Conservation (phyloP, 1,284 basidiomycete genomes). For the Tremellales sp. region DNA sequence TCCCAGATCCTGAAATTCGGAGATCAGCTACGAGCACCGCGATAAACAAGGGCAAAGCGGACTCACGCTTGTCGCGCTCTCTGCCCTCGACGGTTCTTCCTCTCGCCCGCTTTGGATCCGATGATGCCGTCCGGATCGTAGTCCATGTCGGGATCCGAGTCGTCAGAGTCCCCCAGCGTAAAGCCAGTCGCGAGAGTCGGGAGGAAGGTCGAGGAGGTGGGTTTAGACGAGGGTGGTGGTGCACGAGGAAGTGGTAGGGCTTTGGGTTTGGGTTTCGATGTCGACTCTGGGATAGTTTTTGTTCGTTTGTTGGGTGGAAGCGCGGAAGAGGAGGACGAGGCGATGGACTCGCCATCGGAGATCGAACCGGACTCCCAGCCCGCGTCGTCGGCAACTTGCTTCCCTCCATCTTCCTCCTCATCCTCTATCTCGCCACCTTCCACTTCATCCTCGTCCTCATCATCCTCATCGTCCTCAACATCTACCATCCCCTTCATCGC, state of each 20-base stretch:
- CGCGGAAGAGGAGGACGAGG: constrained; percentile 18
- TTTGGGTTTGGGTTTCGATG: constrained; percentile 32
- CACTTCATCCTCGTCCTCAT: constrained; percentile 5
- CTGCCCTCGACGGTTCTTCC: constrained; percentile 89
- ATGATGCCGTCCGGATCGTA: constrained; percentile 54
- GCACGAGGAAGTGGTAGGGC: constrained; percentile 18
- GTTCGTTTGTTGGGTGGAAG: constrained; percentile 20
- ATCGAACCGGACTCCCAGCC: constrained; percentile 59
- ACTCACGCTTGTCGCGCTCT: constrained; percentile 85
- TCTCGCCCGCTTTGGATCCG: constrained; percentile 53
- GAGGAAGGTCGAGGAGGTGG: constrained; percentile 69
- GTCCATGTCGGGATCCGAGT: constrained; percentile 69
- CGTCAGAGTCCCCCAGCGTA: constrained; percentile 67
- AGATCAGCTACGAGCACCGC: constrained; percentile 5
- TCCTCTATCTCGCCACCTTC: constrained; percentile 15
- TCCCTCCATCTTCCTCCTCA: constrained; percentile 28
- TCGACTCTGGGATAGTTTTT: constrained; percentile 17
- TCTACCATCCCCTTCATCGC: constrained; percentile 10
- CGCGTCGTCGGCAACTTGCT: constrained; percentile 41
- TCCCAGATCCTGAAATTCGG: constrained; percentile 77
- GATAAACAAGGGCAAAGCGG: neutral
- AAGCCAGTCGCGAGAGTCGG: constrained; percentile 85
- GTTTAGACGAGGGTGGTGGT: constrained; percentile 17
- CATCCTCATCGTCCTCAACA: constrained; percentile 14
- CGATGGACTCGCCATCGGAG: constrained; percentile 27